Conservation (phyloP, 352 stramenopile species). For the Phytophthora quininea region DNA sequence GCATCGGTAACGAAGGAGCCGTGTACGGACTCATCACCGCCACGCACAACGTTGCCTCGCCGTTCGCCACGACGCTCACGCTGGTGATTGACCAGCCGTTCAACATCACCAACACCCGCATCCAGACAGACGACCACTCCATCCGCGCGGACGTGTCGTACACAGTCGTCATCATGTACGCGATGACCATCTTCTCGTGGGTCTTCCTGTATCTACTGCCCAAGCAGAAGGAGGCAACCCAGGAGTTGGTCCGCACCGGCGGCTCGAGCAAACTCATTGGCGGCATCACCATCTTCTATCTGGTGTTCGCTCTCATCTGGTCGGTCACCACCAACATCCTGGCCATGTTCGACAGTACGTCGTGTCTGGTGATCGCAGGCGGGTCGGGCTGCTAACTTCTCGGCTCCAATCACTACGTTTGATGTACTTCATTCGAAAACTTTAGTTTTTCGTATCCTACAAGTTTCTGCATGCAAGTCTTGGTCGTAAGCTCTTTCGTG, state of each 20-base stretch:
- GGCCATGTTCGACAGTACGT: conserved; percentile 35
- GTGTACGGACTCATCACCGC: conserved; percentile 49
- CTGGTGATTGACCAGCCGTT: conserved; percentile 42
- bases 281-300: conserved; percentile 34
- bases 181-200: conserved; percentile 37
- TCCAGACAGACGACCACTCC: conserved; percentile 32
- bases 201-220: conserved; percentile 34
- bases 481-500: neutral
- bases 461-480: conserved; percentile 6
- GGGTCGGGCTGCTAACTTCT: conserved; percentile 49
- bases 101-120: conserved; percentile 30
- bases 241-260: conserved; percentile 35
- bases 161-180: conserved; percentile 43
- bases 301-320: conserved; percentile 39
- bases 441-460: no score
- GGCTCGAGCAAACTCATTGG: conserved; percentile 37
- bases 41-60: conserved; percentile 36
- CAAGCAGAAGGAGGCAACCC: conserved; percentile 38
- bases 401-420: no score
- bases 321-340: conserved; percentile 38
- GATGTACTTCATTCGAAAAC: no score
- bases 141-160: conserved; percentile 50
- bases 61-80: conserved; percentile 40
- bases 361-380: conserved; percentile 42
- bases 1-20: conserved; percentile 47